A percentile compares a stretch with the other conserved stretches of the same genome.
Conservation (phyloP, 164 flowering plant genomes). For the Annona cherimola region DNA sequence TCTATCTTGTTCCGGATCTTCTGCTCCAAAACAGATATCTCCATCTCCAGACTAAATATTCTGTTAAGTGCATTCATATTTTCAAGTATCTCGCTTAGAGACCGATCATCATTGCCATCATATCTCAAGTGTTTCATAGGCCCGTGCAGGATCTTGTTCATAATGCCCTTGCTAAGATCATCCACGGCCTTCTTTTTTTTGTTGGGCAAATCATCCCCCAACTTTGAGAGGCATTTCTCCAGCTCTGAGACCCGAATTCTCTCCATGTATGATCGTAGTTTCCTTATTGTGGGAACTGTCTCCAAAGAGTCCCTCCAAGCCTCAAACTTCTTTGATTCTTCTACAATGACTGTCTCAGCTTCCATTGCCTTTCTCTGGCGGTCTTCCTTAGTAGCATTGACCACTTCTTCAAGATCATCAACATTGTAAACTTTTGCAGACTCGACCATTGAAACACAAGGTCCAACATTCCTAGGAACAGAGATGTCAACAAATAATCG, state of each 20-base stretch:
- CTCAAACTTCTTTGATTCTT: constrained; percentile 76
- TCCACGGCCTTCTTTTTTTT: constrained; percentile 70
- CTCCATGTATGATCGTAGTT: constrained; percentile 81
- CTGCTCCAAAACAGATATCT: constrained; percentile 69
- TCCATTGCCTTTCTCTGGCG: constrained; percentile 90
- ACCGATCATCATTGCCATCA: constrained; percentile 80
- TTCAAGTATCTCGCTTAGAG: constrained; percentile 74
- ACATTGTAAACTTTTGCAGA: constrained; percentile 73
- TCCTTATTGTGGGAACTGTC: constrained; percentile 97
- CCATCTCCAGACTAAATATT: constrained; percentile 83
- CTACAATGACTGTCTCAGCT: constrained; percentile 72
- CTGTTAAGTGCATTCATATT: constrained; percentile 94
- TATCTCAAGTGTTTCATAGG: constrained; percentile 97
- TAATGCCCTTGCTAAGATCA: constrained; percentile 82
- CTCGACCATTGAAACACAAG: constrained; percentile 63
- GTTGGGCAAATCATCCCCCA: constrained; percentile 79
- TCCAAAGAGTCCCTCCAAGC: constrained; percentile 95
- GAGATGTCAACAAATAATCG: constrained; percentile 88
- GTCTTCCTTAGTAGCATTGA: constrained; percentile 92
- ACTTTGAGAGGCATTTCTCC: constrained; percentile 75
- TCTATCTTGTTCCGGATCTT: constrained; percentile 81
- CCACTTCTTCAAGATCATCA: constrained; percentile 95
- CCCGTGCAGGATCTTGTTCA: constrained; percentile 91
- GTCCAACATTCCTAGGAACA: constrained; percentile 89
- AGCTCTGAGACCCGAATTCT: constrained; percentile 69